These are phyloP conservation scores for Acer saccharum DNA, from an alignment of 345 rosid species.

Conservation along the genomic window DNA sequence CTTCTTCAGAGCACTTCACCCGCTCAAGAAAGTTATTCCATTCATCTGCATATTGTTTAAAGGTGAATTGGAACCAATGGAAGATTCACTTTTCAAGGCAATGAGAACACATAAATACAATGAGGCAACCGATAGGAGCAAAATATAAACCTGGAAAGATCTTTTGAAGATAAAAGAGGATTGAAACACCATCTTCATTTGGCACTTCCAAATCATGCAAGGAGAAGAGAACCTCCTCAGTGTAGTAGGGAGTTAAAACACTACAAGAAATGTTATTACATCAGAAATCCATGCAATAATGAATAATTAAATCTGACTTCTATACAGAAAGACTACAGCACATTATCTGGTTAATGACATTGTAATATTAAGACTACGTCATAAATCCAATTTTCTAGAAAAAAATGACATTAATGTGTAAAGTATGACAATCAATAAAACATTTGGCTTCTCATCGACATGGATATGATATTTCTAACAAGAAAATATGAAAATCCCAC, in stretches of 20 bases:
- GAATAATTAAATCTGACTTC: neutral
- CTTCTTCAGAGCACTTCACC: conserved; percentile 64
- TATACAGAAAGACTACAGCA: neutral
- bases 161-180: conserved; percentile 91
- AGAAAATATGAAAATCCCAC: neutral
- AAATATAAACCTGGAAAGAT: conserved; percentile 84
- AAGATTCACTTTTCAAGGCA: neutral
- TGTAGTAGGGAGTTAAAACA: conserved; percentile 92
- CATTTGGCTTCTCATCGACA: neutral
- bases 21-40: conserved; percentile 96
- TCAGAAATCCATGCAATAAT: conserved; percentile 11
- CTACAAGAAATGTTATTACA: conserved; percentile 40
- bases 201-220: conserved; percentile 64
- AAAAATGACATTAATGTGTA: no score
- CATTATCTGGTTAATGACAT: neutral
- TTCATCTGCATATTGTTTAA: conserved; percentile 65
- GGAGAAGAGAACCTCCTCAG: conserved; percentile 93
- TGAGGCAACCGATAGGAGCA: neutral
- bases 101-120: conserved; percentile 10
- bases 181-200: conserved; percentile 98
- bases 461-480: neutral
- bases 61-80: neutral
- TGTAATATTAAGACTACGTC: neutral
- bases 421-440: neutral
- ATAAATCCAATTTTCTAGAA: neutral